phyloP scores from a whole-genome alignment of 2,329 filamentous ascomycete genomes.

The Venturia aucupariae region DNA sequence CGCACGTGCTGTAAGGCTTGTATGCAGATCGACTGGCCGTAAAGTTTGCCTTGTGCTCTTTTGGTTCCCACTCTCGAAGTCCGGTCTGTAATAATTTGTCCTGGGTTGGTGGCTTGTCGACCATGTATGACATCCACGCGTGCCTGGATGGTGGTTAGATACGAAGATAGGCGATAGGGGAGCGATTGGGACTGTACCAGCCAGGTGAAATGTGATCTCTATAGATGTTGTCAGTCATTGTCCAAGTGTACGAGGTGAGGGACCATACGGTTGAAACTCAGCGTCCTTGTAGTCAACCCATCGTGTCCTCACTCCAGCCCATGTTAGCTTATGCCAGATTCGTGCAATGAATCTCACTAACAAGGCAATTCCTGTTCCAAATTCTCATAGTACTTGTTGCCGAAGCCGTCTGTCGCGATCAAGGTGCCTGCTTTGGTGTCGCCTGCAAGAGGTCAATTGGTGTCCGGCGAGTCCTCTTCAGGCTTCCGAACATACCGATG shows the following conservation, averaged over 20 bases:
- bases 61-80: constrained; percentile 66
- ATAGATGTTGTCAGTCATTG: background rate
- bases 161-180: background rate
- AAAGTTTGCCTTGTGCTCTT: constrained; percentile 62
- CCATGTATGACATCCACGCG: constrained; percentile 90
- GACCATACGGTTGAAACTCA: constrained; percentile 64
- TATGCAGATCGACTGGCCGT: constrained; percentile 72
- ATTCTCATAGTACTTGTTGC: constrained; percentile 99
- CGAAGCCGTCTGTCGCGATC: constrained; percentile 77
- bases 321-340: constrained; percentile 17
- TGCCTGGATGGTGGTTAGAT: constrained; percentile 47
- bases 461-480: background rate
- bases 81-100: constrained; percentile 63
- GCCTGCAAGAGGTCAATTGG: constrained; percentile 43
- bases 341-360: constrained; percentile 36
- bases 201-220: constrained; percentile 1
- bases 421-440: constrained; percentile 91
- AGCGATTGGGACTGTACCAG: background rate
- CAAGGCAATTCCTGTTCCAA: constrained; percentile 76
- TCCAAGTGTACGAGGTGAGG: constrained; percentile 47
- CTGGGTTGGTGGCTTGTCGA: constrained; percentile 73
- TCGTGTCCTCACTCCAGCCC: constrained; percentile 67
- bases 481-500: constrained; percentile 24
- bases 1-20: constrained; percentile 93
- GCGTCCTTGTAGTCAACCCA: constrained; percentile 95